Evolutionary conservation across 1,139 yeast species (phyloP).

Genomic region (Arxiozyma telluris): DNA sequence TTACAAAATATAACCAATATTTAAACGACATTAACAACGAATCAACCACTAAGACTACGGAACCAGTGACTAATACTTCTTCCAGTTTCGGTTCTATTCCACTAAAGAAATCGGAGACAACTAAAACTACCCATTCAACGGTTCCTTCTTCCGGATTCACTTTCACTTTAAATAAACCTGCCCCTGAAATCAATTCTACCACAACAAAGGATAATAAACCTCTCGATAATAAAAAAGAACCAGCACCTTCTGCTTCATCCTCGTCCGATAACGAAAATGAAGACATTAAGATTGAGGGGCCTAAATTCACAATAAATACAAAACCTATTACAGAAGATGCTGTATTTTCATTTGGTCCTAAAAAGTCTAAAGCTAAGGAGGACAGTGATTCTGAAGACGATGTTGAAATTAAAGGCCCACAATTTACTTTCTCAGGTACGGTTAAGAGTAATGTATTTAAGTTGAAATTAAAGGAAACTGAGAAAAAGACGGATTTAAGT

Average conservation of each 20-base stretch:
- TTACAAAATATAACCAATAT: slow-evolving; percentile 53
- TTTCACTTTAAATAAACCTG: slow-evolving; percentile 3
- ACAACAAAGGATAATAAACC: neutral
- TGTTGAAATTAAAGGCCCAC: slow-evolving; percentile 52
- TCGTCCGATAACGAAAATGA: slow-evolving; percentile 24
- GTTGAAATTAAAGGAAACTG: slow-evolving; percentile 20
- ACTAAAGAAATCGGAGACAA: neutral
- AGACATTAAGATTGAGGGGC: slow-evolving; percentile 53
- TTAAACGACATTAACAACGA: slow-evolving; percentile 9
- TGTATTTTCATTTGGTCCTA: slow-evolving; percentile 49
- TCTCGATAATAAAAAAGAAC: slow-evolving; percentile 3
- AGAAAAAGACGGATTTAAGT: slow-evolving; percentile 5
- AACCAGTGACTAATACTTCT: neutral
- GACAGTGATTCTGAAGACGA: slow-evolving; percentile 49
- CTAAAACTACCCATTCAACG: neutral
- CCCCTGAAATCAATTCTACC: neutral
- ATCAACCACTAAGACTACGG: neutral
- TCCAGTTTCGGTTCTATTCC: neutral
- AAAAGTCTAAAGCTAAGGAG: slow-evolving; percentile 36
- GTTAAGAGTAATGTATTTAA: slow-evolving; percentile 45
- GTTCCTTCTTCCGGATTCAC: neutral
- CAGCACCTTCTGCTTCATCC: neutral
- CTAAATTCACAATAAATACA: slow-evolving; percentile 44
- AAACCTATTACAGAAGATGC: slow-evolving; percentile 50
- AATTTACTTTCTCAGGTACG: slow-evolving; percentile 44